Evolutionary conservation across 1,139 yeast genomes (phyloP), one percentile per base, ranked within the genome.

Genomic region (Scheffersomyces insectosa): DNA sequence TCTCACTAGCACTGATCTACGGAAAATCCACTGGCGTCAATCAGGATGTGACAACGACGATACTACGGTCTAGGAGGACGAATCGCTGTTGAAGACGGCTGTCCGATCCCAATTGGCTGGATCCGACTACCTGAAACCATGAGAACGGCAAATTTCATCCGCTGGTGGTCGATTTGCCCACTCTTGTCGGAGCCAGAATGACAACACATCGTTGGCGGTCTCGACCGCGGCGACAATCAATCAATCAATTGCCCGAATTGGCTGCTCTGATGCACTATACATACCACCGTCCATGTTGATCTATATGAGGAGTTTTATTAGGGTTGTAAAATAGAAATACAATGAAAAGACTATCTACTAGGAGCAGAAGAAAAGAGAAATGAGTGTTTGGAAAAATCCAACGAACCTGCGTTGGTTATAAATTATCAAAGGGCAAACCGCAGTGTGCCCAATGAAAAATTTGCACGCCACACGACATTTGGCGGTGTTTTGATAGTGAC

Each of bases 231-330:
- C 34, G 20, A 14, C 34, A 31, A 31, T 31, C 34, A 31, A 31
- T 31, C 34, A 31, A n/a, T 43, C 49, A 45, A 44, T 40, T 42
- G 43, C 36, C 37, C 39, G 33, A 29, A 34, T 23, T 35, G 25
- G 25, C 25, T 5, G 8, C 25, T 20, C 25, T 31, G 46, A 44
- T 44, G 36, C 25, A 15, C 28, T 14, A 51, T 67, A 71, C 77
- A 67, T 70, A 71, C 77, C 77, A 65, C 77, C 76, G 75, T 71
- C 77, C 77, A 71, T 71, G 50, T 58, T 43, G 37, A 27, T 38
- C 40, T 43, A 43, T 43, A 43, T 43, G 45, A 48, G 45, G 52
- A 44, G 45, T 54, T 40, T 49, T 54, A 51, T 55, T 43, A 45
- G 48, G 48, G 54, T 49, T 49, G 20, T 20, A 31, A 20, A 31